phyloP scores from a whole-genome alignment of 768 basidiomycete genomes.

The Scleroderma citrinum region DNA sequence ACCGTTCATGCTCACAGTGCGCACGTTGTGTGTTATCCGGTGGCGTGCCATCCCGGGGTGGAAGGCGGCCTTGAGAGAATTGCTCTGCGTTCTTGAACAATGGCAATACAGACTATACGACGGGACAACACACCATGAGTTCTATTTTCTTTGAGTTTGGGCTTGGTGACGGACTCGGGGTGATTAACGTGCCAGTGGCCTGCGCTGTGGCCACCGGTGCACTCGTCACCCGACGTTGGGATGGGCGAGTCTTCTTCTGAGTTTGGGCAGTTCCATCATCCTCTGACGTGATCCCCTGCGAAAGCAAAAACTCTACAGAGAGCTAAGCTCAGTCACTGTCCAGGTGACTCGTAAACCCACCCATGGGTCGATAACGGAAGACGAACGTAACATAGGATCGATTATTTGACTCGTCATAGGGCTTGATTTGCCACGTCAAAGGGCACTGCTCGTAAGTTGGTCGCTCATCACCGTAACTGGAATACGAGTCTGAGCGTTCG shows the following conservation, averaged over 20 bases:
- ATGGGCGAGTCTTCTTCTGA: constrained; percentile 10
- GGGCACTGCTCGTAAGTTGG: constrained; percentile 35
- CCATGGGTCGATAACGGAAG: constrained; percentile 56
- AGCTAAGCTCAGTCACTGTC: background rate
- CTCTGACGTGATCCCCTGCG: constrained; percentile 44
- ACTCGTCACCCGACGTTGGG: constrained; percentile 37
- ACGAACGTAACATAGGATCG: constrained; percentile 58
- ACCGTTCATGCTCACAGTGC: constrained; percentile 9
- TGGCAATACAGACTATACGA: background rate
- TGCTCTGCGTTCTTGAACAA: constrained; percentile 3
- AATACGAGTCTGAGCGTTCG: constrained; percentile 4
- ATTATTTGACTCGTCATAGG: constrained; percentile 36
- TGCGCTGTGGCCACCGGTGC: constrained; percentile 25
- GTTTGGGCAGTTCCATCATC: constrained; percentile 17
- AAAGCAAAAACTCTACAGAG: constrained; percentile 40
- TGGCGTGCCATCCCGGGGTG: constrained; percentile 1
- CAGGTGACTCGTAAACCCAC: constrained; percentile 28
- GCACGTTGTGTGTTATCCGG: background rate
- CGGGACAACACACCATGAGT: constrained; percentile 1
- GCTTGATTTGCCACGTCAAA: constrained; percentile 49
- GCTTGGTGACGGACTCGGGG: constrained; percentile 7
- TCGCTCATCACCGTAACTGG: constrained; percentile 47
- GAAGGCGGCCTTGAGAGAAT: constrained; percentile 4
- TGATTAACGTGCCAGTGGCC: constrained; percentile 4
- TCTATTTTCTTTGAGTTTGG: constrained; percentile 1